These are phyloP conservation scores for Cordyceps militaris DNA, from an alignment of 2,329 filamentous ascomycete species.

Conservation along the genomic window DNA sequence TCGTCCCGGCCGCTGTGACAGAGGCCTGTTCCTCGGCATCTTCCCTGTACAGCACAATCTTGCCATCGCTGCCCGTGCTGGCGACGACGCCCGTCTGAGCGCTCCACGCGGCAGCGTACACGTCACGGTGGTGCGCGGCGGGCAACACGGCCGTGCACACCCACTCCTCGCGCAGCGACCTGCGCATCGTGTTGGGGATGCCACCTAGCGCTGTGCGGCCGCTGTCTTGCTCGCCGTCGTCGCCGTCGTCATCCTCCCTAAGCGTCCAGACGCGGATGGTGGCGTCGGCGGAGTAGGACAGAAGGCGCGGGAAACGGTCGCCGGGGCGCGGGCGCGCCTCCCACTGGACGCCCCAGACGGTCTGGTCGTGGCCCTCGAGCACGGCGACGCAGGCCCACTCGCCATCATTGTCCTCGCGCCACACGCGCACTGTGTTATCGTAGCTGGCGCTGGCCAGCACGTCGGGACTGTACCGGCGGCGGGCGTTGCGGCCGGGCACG, in stretches of 20 bases:
- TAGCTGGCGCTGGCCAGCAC: conserved; percentile 87
- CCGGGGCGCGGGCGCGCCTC: conserved; percentile 39
- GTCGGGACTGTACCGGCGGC: conserved; percentile 51
- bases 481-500: conserved; percentile 40
- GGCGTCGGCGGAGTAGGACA: conserved; percentile 80
- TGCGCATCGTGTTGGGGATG: conserved; percentile 86
- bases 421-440: conserved; percentile 83
- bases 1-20: conserved; percentile 21
- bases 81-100: conserved; percentile 67
- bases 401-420: conserved; percentile 78
- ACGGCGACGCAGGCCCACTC: conserved; percentile 90
- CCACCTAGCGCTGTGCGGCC: conserved; percentile 40
- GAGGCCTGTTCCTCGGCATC: conserved; percentile 16
- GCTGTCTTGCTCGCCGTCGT: conserved; percentile 25
- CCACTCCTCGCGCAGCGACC: conserved; percentile 76
- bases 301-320: conserved; percentile 51
- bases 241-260: conserved; percentile 42
- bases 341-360: conserved; percentile 84
- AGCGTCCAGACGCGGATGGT: conserved; percentile 75
- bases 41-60: conserved; percentile 73
- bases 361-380: conserved; percentile 72
- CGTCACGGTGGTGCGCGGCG: conserved; percentile 64
- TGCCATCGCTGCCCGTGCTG: conserved; percentile 84
- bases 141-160: conserved; percentile 70
- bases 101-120: conserved; percentile 86